Evolutionary conservation across 345 rosid genomes (phyloP), one percentile per base, ranked within the genome.

Genomic region (Dipteronia dyeriana): DNA sequence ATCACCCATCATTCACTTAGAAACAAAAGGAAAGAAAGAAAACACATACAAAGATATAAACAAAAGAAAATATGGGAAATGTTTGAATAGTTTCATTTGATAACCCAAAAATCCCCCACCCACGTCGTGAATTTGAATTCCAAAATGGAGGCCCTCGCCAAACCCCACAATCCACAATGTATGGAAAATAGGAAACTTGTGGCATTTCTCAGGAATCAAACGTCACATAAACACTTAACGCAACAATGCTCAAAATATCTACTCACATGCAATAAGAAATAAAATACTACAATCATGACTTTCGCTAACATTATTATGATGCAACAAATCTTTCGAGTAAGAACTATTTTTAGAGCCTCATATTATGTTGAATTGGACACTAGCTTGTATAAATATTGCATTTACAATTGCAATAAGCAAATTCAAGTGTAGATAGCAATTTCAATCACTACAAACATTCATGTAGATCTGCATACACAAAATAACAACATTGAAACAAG

Each of bases 211-310:
- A 51, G 4, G 17, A 51, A 16, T 51, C 12, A 0, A 51, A 14
- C 19, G 5, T 51, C 16, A 20, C 70, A 41, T 65, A 16, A 34
- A 47, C 29, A 69, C 38, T 22, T 23, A 14, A n/a, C 1, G 12
- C 59, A 25, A 16, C n/a, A 56, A 71, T 19, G 51, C 51, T 71
- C n/a, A 34, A 71, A 57, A 54, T 5, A 34, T 71, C n/a, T n/a
- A 34, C 0, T 0, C 4, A 5, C 62, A 17, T 11, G 45, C 43
- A 71, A 71, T 22, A 23, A 20, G 38, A 60, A 39, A 39, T 59
- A 59, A 59, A 25, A 20, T 39, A 57, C 11, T 59, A 43, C 51
- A 2, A n/a, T 9, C 75, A n/a, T 6, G 16, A 56, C 49, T 13
- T 71, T 41, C 6, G 5, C 5, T 31, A 54, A 1, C 47, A 54